phyloP scores from a whole-genome alignment of 2,329 filamentous ascomycete genomes.

The Pseudopyrenochaeta lycopersici region DNA sequence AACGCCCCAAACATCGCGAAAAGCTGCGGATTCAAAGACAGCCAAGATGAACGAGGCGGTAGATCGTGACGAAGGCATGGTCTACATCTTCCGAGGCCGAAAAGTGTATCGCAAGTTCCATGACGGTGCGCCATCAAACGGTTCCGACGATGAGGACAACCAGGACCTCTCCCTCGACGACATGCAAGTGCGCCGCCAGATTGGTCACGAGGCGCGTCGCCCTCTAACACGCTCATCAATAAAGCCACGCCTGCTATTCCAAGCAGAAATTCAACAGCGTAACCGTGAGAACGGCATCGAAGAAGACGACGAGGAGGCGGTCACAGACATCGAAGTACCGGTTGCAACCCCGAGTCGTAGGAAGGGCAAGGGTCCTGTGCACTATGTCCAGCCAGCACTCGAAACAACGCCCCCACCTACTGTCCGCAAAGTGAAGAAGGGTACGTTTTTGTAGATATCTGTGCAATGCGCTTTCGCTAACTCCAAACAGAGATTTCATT shows the following conservation, averaged over 20 bases:
- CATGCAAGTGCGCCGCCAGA: conserved; percentile 46
- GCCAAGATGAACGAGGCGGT: conserved; percentile 70
- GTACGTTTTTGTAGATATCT: conserved; percentile 43
- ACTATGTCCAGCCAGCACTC: conserved; percentile 51
- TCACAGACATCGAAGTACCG: conserved; percentile 61
- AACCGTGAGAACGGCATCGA: conserved; percentile 49
- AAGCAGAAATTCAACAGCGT: conserved; percentile 58
- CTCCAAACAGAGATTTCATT: conserved; percentile 55
- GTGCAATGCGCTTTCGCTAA: conserved; percentile 27
- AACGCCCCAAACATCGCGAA: conserved; percentile 57
- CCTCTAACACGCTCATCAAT: conserved; percentile 73
- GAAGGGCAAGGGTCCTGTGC: conserved; percentile 59
- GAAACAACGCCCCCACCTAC: conserved; percentile 64
- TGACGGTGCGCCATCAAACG: conserved; percentile 47
- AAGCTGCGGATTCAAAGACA: conserved; percentile 64
- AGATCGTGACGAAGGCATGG: conserved; percentile 73
- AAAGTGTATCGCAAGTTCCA: conserved; percentile 77
- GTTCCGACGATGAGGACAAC: conserved; percentile 41
- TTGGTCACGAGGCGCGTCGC: conserved; percentile 51
- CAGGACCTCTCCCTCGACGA: conserved; percentile 49
- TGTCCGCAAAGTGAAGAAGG: conserved; percentile 68
- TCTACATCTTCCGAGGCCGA: conserved; percentile 83
- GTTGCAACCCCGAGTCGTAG: conserved; percentile 40
- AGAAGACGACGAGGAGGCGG: conserved; percentile 67
- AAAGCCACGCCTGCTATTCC: conserved; percentile 77